phyloP scores from a whole-genome alignment of 1,284 basidiomycete species.

The Pseudozyma flocculosa region DNA sequence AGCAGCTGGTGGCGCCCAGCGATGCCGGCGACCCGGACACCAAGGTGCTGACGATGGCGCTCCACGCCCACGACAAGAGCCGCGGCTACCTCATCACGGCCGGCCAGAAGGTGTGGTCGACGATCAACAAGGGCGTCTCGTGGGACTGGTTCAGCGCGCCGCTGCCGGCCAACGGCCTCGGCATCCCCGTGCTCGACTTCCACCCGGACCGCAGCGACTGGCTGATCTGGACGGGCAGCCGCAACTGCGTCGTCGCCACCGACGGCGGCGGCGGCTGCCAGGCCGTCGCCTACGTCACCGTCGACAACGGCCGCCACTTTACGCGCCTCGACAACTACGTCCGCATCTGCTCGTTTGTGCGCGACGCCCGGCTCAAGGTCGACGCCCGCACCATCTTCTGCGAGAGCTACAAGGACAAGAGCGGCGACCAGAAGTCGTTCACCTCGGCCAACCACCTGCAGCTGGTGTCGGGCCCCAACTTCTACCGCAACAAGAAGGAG shows the following conservation, averaged over 20 bases:
- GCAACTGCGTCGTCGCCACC: constrained; percentile 63
- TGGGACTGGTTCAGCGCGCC: constrained; percentile 72
- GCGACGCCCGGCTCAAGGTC: constrained; percentile 71
- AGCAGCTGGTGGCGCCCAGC: constrained; percentile 62
- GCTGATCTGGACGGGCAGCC: constrained; percentile 86
- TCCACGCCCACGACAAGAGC: constrained; percentile 75
- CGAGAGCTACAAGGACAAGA: constrained; percentile 81
- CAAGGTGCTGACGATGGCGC: constrained; percentile 70
- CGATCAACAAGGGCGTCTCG: constrained; percentile 71
- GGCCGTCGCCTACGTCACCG: constrained; percentile 47
- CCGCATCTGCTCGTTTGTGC: constrained; percentile 86
- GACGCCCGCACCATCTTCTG: constrained; percentile 87
- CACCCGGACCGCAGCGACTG: constrained; percentile 78
- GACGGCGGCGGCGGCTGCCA: constrained; percentile 45
- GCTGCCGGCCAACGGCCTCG: constrained; percentile 75
- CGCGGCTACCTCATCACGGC: constrained; percentile 87
- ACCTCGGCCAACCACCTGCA: constrained; percentile 69
- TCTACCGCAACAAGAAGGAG: constrained; percentile 71
- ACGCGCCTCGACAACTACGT: constrained; percentile 79
- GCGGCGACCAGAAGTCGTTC: constrained; percentile 69
- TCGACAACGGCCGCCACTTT: constrained; percentile 73
- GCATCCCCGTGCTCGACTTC: constrained; percentile 77
- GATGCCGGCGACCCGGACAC: constrained; percentile 47
- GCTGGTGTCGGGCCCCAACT: constrained; percentile 75
- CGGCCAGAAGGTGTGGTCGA: constrained; percentile 70